Evolutionary conservation across 768 basidiomycete species (phyloP).

Genomic region (Leccinellum rugosiceps): DNA sequence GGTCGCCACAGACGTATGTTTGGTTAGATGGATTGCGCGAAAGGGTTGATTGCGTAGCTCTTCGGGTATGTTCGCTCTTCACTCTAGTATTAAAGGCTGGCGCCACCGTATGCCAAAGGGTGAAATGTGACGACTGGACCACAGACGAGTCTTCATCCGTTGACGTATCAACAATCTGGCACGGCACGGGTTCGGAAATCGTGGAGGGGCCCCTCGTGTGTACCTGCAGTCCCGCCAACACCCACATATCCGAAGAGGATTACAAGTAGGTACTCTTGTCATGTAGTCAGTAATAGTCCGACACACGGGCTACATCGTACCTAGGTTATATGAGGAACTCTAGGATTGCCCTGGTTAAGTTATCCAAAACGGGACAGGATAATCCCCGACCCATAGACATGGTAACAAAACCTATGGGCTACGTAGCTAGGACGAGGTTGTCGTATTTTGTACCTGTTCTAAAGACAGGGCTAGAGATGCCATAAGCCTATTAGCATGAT

Average conservation of each 20-base stretch:
- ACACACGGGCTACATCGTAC: conserved; percentile 10
- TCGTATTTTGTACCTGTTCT: neutral
- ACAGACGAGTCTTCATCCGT: neutral
- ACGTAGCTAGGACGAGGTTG: neutral
- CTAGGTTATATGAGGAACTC: conserved; percentile 5
- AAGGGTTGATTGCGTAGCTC: conserved; percentile 13
- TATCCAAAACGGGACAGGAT: neutral
- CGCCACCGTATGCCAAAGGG: neutral
- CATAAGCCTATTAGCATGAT: neutral
- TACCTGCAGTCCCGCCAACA: neutral
- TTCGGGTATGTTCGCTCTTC: conserved; percentile 5
- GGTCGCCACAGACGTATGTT: conserved; percentile 7
- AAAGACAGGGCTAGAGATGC: neutral
- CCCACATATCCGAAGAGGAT: neutral
- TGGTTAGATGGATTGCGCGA: conserved; percentile 10
- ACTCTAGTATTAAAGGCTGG: neutral
- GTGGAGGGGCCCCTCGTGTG: neutral
- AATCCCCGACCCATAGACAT: neutral
- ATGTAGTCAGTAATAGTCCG: conserved; percentile 3
- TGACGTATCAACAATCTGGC: neutral
- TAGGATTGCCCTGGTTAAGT: conserved; percentile 11
- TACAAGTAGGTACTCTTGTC: neutral
- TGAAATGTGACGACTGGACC: conserved; percentile 7
- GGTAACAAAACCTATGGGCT: neutral
- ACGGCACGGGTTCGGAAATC: neutral